phyloP scores from a whole-genome alignment of 208 protist genomes.

The Trypanosoma vivax region DNA sequence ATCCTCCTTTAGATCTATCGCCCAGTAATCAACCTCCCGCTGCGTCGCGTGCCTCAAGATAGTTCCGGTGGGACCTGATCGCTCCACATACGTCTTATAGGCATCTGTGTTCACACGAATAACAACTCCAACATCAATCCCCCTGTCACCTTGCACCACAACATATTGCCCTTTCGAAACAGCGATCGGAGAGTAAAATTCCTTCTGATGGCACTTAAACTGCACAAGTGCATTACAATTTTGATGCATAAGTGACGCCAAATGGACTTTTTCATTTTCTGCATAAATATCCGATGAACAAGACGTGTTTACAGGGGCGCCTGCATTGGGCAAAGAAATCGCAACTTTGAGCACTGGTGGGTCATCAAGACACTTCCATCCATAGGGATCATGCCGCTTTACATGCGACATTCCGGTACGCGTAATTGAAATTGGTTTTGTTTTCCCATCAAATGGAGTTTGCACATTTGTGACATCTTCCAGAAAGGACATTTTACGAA shows the following conservation, averaged over 20 bases:
- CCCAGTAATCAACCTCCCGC: constrained; percentile 84
- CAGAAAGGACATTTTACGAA: constrained; percentile 8
- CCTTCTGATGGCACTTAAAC: constrained; percentile 84
- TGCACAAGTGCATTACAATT: constrained; percentile 64
- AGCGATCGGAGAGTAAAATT: constrained; percentile 56
- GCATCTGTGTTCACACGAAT: constrained; percentile 52
- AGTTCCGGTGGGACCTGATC: constrained; percentile 37
- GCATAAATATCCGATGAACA: constrained; percentile 27
- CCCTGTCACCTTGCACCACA: constrained; percentile 83
- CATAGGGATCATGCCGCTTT: constrained; percentile 64
- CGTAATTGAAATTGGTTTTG: not conserved
- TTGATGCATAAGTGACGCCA: constrained; percentile 17
- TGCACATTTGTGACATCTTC: constrained; percentile 75
- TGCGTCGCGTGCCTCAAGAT: constrained; percentile 75
- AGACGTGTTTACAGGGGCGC: constrained; percentile 2
- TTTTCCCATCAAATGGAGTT: constrained; percentile 10
- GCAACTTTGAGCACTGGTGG: constrained; percentile 6
- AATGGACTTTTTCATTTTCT: constrained; percentile 33
- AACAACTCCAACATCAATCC: constrained; percentile 86
- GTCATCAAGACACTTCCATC: constrained; percentile 60
- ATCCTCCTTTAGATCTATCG: constrained; percentile 73
- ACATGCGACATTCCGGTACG: not conserved
- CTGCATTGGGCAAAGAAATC: constrained; percentile 10
- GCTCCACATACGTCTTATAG: constrained; percentile 52
- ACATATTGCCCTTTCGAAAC: constrained; percentile 75